phyloP scores from a whole-genome alignment of 495 filamentous ascomycete genomes.

The Trichoderma gamsii region DNA sequence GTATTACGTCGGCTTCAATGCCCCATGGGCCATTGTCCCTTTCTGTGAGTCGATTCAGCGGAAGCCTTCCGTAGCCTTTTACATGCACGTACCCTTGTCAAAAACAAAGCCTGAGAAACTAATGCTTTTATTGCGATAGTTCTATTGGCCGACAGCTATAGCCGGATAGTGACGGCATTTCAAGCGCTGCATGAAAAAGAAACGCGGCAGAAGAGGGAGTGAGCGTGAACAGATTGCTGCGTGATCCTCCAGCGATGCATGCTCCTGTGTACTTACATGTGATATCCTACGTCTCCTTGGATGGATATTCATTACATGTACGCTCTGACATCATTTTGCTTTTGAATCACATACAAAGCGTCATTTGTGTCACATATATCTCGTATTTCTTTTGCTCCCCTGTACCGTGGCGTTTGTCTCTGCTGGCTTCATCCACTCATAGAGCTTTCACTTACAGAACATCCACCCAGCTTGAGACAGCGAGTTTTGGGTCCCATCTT shows the following conservation, averaged over 20 bases:
- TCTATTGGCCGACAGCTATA: constrained; percentile 11
- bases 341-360: background rate
- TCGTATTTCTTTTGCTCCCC: background rate
- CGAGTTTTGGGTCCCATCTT: too few species aligned
- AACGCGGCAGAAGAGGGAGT: background rate
- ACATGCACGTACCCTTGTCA: background rate
- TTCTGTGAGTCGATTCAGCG: constrained; percentile 21
- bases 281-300: too few species aligned
- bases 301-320: too few species aligned
- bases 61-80: background rate
- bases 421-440: background rate
- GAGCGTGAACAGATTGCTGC: background rate
- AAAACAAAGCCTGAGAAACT: background rate
- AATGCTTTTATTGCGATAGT: background rate
- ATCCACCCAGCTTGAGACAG: too few species aligned
- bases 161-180: constrained; percentile 1
- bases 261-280: too few species aligned
- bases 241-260: background rate
- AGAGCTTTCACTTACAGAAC: background rate
- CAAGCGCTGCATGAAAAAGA: background rate
- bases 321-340: too few species aligned
- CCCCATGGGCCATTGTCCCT: constrained; percentile 80
- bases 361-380: background rate
- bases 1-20: constrained; percentile 82
- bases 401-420: background rate